These are phyloP conservation scores for Pythium apleroticum DNA, from an alignment of 352 stramenopile species.

Conservation along the genomic window DNA sequence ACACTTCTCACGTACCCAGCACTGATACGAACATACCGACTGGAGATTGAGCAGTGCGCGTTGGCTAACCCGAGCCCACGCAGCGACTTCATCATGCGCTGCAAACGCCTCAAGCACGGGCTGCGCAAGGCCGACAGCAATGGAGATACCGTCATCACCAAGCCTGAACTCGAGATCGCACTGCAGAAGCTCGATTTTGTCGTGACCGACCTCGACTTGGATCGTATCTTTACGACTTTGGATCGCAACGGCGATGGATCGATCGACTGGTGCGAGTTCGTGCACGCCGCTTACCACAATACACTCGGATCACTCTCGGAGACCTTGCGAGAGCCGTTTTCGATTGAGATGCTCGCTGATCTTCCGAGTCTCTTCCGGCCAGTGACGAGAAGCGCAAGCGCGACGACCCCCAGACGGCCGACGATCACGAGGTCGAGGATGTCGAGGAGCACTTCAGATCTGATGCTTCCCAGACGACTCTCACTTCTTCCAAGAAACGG, in stretches of 20 bases:
- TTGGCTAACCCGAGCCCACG: too few species aligned
- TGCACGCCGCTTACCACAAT: slow-evolving; percentile 38
- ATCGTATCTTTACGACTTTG: slow-evolving; percentile 32
- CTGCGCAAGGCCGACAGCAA: too few species aligned
- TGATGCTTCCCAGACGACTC: not conserved
- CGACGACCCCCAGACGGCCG: not conserved
- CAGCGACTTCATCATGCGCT: too few species aligned
- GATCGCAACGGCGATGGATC: slow-evolving; percentile 36
- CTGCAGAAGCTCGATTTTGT: slow-evolving; percentile 48
- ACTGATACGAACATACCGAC: too few species aligned
- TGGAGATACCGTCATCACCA: slow-evolving; percentile 32
- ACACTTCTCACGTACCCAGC: too few species aligned
- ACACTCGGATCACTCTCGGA: slow-evolving; percentile 17
- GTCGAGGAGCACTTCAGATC: not conserved
- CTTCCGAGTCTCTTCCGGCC: slow-evolving; percentile 40
- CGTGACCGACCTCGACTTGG: slow-evolving; percentile 34
- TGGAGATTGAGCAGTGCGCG: too few species aligned
- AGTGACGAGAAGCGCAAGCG: not conserved
- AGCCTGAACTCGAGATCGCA: slow-evolving; percentile 48
- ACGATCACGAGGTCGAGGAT: not conserved
- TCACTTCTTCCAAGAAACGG: not conserved
- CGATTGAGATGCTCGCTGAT: slow-evolving; percentile 44
- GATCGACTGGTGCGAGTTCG: slow-evolving; percentile 51
- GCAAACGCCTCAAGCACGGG: too few species aligned
- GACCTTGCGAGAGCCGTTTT: slow-evolving; percentile 29